These are phyloP conservation scores for Penicillium psychrofluorescens DNA, from an alignment of 495 filamentous ascomycete genomes.

Conservation along the genomic window DNA sequence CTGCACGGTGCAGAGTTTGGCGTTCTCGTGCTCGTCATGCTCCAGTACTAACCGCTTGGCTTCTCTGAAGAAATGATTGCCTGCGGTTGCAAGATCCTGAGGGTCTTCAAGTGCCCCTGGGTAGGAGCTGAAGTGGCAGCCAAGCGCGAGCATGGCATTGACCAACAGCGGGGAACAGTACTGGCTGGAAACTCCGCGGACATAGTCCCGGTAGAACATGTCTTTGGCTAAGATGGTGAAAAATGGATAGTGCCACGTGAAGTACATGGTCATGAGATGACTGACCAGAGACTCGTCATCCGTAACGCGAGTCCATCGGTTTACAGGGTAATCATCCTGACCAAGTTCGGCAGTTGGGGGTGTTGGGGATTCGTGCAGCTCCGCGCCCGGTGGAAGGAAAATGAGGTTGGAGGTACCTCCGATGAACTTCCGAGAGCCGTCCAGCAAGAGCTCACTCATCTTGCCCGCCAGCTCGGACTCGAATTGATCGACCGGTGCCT, in stretches of 20 bases:
- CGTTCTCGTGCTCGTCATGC: slow-evolving; percentile 89
- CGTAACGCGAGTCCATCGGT: slow-evolving; percentile 84
- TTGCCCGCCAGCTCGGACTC: slow-evolving; percentile 85
- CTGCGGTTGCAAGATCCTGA: slow-evolving; percentile 74
- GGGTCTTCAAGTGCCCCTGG: slow-evolving; percentile 60
- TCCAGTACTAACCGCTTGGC: slow-evolving; percentile 84
- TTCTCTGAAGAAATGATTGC: slow-evolving; percentile 95
- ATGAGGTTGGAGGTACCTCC: slow-evolving; percentile 94
- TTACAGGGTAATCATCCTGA: slow-evolving; percentile 41
- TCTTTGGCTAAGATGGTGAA: slow-evolving; percentile 89
- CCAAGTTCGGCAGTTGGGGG: slow-evolving; percentile 6
- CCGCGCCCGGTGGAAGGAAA: slow-evolving; percentile 55
- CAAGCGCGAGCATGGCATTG: slow-evolving; percentile 92
- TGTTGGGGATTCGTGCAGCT: slow-evolving; percentile 40
- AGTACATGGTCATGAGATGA: slow-evolving; percentile 95
- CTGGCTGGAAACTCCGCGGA: slow-evolving; percentile 50
- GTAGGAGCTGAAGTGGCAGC: slow-evolving; percentile 88
- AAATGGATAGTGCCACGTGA: slow-evolving; percentile 96
- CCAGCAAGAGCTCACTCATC: slow-evolving; percentile 87
- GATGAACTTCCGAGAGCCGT: slow-evolving; percentile 86
- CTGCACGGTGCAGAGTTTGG: slow-evolving; percentile 88
- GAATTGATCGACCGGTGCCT: slow-evolving; percentile 47
- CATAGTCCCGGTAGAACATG: slow-evolving; percentile 84
- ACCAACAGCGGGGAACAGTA: slow-evolving; percentile 90
- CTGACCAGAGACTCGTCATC: slow-evolving; percentile 68